phyloP scores from a whole-genome alignment of 257 asterid species.

The Solanum okadae region DNA sequence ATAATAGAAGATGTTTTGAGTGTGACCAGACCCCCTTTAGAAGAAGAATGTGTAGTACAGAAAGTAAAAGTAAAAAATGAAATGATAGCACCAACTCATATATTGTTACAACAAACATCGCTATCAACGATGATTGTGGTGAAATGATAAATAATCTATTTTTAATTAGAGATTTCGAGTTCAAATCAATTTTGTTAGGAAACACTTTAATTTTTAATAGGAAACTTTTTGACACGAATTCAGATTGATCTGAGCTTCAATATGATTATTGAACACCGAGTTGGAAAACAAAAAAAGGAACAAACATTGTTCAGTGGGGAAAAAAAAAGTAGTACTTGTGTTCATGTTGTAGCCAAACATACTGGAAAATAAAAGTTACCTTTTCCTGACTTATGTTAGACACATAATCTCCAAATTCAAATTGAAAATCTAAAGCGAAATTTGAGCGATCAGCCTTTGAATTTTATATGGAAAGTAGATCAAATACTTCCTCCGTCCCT shows the following conservation, averaged over 20 bases:
- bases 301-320: not conserved
- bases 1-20: not conserved
- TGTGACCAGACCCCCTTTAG: not conserved
- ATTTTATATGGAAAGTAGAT: not conserved
- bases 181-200: accelerated
- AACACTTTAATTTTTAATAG: accelerated
- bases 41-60: not conserved
- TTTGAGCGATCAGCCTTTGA: not conserved
- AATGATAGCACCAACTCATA: not conserved
- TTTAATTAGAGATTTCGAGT: accelerated
- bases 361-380: not conserved
- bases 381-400: not conserved
- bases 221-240: too few species aligned
- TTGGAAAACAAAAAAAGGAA: not conserved
- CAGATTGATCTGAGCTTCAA: accelerated
- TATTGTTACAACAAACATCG: not conserved
- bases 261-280: too few species aligned
- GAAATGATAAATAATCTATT: accelerated
- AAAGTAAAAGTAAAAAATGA: not conserved
- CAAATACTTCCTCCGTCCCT: not conserved
- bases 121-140: accelerated
- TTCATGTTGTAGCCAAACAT: not conserved
- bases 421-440: not conserved
- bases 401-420: not conserved
- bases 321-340: not conserved